Evolutionary conservation across 75 land plant genomes (phyloP), one percentile per base, ranked within the genome.

Genomic region (Selaginella tamariscina): DNA sequence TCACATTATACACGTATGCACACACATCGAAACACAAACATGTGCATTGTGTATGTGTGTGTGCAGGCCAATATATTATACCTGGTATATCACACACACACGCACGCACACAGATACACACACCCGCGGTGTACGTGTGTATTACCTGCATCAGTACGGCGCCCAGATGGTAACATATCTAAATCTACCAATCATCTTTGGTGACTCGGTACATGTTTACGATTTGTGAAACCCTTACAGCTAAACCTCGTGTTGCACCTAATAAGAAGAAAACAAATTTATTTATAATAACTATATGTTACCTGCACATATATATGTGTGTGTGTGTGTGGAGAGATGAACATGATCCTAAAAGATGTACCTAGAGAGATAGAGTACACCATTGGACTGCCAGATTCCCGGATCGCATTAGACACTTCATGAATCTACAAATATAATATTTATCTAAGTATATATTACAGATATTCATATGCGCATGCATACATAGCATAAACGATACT

Each of bases 161-260:
- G 85, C 56, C 98, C 98, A 33, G 89, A 65, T 21, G 98, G 98
- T 27, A 94, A 80, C 98, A 94, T 94, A 76, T 94, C 98, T 67
- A 90, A 68, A 68, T 94, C 98, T 39, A 39, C 49, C 96, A 91
- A 32, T 85, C 89, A 79, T 91, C 96, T 2, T 74, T 80, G 26
- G 96, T 88, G 22, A 91, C 74, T 49, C 96, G 75, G 31, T 91
- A 91, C 92, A 88, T 91, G 70, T 88, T 83, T 5, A 82, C 86
- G 27, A 80, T 27, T 21, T 67, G 54, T 63, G 66, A 70, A 13
- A 88, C 81, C 5, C 66, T 55, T 39, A 33, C 70, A 30, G 86
- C 96, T 85, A 91, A 83, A 1, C 66, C 75, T 18, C 83, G 84
- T 27, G 86, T 83, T 13, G 74, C 93, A 26, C 72, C 44, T 15